A percentile compares a stretch with the other conserved stretches of the same genome.
These are phyloP conservation scores for Panicum miliaceum DNA, from an alignment of 176 grass and related monocot species.

Conservation along the genomic window DNA sequence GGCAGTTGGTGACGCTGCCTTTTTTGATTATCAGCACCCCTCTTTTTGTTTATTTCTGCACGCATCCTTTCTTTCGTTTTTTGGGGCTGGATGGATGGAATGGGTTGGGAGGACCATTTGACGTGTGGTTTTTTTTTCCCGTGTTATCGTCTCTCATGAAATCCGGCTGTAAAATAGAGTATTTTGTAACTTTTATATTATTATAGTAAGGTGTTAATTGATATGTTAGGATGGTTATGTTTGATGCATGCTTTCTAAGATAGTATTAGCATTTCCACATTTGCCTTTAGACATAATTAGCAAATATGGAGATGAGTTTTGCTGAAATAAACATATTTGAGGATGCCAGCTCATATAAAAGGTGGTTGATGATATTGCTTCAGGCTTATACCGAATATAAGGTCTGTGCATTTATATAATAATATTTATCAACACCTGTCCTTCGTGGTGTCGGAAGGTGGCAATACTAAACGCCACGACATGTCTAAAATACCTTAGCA, in stretches of 20 bases:
- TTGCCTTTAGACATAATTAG: not conserved
- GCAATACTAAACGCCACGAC: not conserved
- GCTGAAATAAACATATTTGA: no score
- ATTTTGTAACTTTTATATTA: not conserved
- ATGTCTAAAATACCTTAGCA: not conserved
- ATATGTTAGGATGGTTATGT: not conserved
- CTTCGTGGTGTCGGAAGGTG: not conserved
- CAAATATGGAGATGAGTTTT: not conserved
- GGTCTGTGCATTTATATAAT: not conserved
- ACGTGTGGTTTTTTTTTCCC: not conserved
- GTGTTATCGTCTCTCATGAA: not conserved
- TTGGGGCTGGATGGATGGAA: not conserved
- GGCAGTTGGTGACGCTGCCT: conserved; percentile 16
- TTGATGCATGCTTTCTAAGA: not conserved
- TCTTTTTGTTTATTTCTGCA: conserved; percentile 18
- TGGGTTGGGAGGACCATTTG: not conserved
- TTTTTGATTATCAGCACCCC: conserved; percentile 8
- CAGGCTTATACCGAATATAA: not conserved
- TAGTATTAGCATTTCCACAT: not conserved
- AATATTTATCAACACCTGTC: not conserved
- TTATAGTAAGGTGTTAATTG: not conserved
- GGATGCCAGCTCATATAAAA: not conserved
- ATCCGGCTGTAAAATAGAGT: not conserved
- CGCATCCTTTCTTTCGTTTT: not conserved
- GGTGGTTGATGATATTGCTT: not conserved